Evolutionary conservation across 2,329 filamentous ascomycete genomes (phyloP).

Genomic region (Colletotrichum liaoningense): DNA sequence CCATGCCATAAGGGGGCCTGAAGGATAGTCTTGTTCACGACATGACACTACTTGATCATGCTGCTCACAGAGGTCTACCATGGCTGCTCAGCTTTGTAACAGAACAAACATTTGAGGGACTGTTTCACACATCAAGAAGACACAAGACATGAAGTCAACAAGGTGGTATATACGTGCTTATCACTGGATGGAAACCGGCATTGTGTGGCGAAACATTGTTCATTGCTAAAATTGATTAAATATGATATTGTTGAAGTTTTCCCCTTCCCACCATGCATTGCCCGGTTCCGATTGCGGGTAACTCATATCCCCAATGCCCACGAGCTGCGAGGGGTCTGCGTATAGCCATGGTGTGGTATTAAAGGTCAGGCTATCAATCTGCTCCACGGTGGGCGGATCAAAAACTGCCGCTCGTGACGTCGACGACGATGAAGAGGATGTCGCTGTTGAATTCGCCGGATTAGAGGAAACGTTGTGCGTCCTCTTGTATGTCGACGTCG

Average conservation of each 20-base stretch:
- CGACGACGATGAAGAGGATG: background rate
- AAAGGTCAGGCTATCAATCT: slow-evolving; percentile 50
- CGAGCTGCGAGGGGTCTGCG: slow-evolving; percentile 53
- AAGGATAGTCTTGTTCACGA: background rate
- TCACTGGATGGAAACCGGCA: background rate
- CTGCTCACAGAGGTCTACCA: background rate
- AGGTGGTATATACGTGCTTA: background rate
- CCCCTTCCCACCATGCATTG: slow-evolving; percentile 54
- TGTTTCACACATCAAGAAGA: background rate
- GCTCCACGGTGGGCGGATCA: slow-evolving; percentile 46
- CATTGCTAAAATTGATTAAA: slow-evolving; percentile 50
- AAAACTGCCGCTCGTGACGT: slow-evolving; percentile 34
- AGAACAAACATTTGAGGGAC: background rate
- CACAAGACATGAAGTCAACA: background rate
- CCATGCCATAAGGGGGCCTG: background rate
- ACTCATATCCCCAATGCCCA: slow-evolving; percentile 50
- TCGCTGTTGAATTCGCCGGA: slow-evolving; percentile 15
- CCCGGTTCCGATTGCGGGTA: slow-evolving; percentile 45
- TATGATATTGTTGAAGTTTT: slow-evolving; percentile 51
- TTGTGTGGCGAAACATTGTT: background rate
- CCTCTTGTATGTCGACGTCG: slow-evolving; percentile 51
- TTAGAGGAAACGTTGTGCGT: slow-evolving; percentile 37
- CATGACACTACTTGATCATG: background rate
- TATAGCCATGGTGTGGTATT: slow-evolving; percentile 58
- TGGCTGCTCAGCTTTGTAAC: background rate